Percentiles rank a stretch among this genome's conserved stretches.
These are phyloP conservation scores for Chrysoporthe austroafricana DNA, from an alignment of 2,329 filamentous ascomycete genomes.

Conservation along the genomic window DNA sequence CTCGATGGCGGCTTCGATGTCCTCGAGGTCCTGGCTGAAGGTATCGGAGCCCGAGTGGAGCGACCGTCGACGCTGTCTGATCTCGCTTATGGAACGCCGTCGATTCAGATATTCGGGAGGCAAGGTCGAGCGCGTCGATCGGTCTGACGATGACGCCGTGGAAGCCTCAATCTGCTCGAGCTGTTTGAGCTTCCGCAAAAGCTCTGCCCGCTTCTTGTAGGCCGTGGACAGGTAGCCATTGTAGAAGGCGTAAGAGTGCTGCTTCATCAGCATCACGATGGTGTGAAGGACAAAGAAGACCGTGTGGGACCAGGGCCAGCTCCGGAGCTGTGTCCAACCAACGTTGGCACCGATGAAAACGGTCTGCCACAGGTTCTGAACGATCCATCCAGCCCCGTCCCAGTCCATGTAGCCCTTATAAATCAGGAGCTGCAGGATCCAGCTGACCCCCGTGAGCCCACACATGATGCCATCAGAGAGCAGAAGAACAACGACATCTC, in stretches of 20 bases:
- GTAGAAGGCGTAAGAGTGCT: constrained; percentile 79
- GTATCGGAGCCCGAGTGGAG: constrained; percentile 37
- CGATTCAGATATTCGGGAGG: constrained; percentile 50
- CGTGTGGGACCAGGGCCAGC: constrained; percentile 84
- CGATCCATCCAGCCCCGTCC: constrained; percentile 71
- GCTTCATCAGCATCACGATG: constrained; percentile 81
- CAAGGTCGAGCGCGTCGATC: constrained; percentile 46
- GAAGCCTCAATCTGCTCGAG: constrained; percentile 58
- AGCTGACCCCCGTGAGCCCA: constrained; percentile 65
- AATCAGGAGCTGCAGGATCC: constrained; percentile 66
- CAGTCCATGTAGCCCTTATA: constrained; percentile 65
- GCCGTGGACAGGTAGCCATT: constrained; percentile 72
- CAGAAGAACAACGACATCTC: constrained; percentile 57
- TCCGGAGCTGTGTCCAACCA: constrained; percentile 67
- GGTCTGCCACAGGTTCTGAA: constrained; percentile 76
- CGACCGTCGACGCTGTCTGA: constrained; percentile 48
- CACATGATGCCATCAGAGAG: constrained; percentile 74
- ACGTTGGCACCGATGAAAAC: constrained; percentile 65
- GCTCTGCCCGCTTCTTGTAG: constrained; percentile 53
- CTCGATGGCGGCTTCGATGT: constrained; percentile 65
- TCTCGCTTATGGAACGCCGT: constrained; percentile 45
- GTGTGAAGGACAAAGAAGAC: constrained; percentile 78
- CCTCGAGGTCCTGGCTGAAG: constrained; percentile 55
- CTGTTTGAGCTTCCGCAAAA: constrained; percentile 56
- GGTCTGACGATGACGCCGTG: constrained; percentile 43